A percentile compares a stretch with the other conserved stretches of the same genome.
phyloP scores from a whole-genome alignment of 1,139 yeast genomes.

The Sugiyamaella paludigena region DNA sequence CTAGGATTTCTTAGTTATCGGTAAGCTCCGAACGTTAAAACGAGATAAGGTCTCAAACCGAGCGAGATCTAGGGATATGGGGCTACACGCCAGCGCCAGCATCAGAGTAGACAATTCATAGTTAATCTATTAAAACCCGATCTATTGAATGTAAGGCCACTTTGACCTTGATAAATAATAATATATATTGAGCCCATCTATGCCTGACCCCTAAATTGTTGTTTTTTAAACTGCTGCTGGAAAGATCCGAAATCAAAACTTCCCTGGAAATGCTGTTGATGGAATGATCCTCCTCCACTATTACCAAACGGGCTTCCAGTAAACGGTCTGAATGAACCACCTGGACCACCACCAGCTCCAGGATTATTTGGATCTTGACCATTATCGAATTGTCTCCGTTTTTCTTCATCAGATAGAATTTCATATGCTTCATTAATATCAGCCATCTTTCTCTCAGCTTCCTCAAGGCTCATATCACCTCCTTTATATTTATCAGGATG shows the following conservation, averaged over 20 bases:
- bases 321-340: slow-evolving; percentile 11
- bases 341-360: slow-evolving; percentile 21
- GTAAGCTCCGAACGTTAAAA: too few relatives aligned
- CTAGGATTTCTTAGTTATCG: too few relatives aligned
- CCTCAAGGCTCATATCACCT: slow-evolving; percentile 57
- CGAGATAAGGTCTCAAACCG: too few relatives aligned
- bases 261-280: slow-evolving; percentile 21
- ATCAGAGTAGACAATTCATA: neutral
- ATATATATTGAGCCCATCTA: too few relatives aligned
- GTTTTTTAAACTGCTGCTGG: slow-evolving; percentile 20
- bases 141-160: too few relatives aligned
- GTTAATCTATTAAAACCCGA: too few relatives aligned
- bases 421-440: slow-evolving; percentile 94
- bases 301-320: slow-evolving; percentile 13
- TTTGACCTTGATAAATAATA: too few relatives aligned
- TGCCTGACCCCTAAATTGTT: slow-evolving; percentile 5
- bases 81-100: too few relatives aligned
- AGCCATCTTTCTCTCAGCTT: slow-evolving; percentile 82
- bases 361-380: slow-evolving; percentile 60
- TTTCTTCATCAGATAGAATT: slow-evolving; percentile 64
- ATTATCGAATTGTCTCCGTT: slow-evolving; percentile 61
- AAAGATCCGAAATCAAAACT: slow-evolving; percentile 27
- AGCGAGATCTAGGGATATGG: too few relatives aligned
- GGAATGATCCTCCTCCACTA: slow-evolving; percentile 21
- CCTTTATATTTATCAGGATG: slow-evolving; percentile 91